Evolutionary conservation across 75 land plant species (phyloP), one percentile per base, ranked within the genome.

Genomic region (Pinus taeda): DNA sequence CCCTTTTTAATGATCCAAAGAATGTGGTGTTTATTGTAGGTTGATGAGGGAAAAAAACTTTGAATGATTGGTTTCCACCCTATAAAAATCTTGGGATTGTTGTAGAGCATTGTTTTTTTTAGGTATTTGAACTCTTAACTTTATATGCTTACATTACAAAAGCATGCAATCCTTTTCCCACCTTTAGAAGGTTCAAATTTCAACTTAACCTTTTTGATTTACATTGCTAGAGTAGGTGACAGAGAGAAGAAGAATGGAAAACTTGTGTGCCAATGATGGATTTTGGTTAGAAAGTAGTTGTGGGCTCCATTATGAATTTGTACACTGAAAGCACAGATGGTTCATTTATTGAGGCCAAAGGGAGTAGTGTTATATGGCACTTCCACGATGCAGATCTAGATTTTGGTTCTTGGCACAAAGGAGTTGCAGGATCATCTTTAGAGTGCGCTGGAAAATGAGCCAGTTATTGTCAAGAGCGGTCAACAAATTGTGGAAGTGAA

Each of bases 71-170:
- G 90, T 88, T 93, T 69, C 71, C 89, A 45, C 85, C 90, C 1
- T 91, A 92, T 61, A 82, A 84, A 56, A 83, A 76, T 21, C 83
- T 93, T 75, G 96, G 94, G 21, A 82, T 93, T 63, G 90, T 94
- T 75, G 96, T 94, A 20, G 96, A 93, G 82, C 96, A 93, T 83
- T 94, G 96, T 21, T 77, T 93, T 89, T 62, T 73, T 86, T 33
- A 93, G 96, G 96, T 93, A 84, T 15, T 2, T n/a, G 6, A 58
- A 21, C 17, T 73, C 57, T 15, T 37, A 73, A 30, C n/a, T 57
- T 59, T 21, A 26, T 57, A 12, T 30, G 8, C 21, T 75, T 57
- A 13, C 14, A 5, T 11, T 58, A 53, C 9, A 20, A 45, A 13
- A 20, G 74, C n/a, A n/a, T n/a, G n/a, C n/a, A n/a, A n/a, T n/a